Conservation (phyloP, 129 eudicot species). For the Flaveria robusta region DNA sequence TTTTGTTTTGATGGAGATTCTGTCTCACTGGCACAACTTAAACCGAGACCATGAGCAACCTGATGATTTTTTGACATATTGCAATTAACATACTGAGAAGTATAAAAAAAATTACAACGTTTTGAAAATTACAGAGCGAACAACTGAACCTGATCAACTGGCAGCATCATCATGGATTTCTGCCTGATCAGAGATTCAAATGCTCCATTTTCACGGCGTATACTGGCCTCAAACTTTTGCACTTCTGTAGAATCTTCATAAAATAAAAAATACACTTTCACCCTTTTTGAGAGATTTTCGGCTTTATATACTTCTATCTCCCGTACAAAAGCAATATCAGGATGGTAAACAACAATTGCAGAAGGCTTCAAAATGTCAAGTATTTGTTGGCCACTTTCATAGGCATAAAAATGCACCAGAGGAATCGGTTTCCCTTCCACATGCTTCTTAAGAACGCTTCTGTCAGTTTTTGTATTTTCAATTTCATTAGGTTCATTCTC, state of each 20-base stretch:
- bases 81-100: neutral
- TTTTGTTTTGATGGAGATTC: conserved; percentile 63
- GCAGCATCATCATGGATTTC: conserved; percentile 93
- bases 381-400: conserved; percentile 70
- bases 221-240: conserved; percentile 90
- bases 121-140: neutral
- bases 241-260: conserved; percentile 96
- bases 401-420: conserved; percentile 74
- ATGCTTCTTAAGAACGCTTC: conserved; percentile 56
- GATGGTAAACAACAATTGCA: conserved; percentile 78
- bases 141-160: conserved; percentile 73
- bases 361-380: conserved; percentile 84
- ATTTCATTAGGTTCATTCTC: conserved; percentile 32
- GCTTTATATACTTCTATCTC: conserved; percentile 90
- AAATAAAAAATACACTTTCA: conserved; percentile 90
- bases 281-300: conserved; percentile 67
- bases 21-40: conserved; percentile 52
- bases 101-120: neutral
- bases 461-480: conserved; percentile 17
- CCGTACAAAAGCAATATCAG: conserved; percentile 89
- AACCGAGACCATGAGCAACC: conserved; percentile 65
- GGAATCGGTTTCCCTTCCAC: conserved; percentile 55
- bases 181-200: conserved; percentile 94
- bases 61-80: conserved; percentile 35
- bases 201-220: conserved; percentile 94